Evolutionary conservation across 768 basidiomycete species (phyloP).

Genomic region (Leccinum pellstonianum): DNA sequence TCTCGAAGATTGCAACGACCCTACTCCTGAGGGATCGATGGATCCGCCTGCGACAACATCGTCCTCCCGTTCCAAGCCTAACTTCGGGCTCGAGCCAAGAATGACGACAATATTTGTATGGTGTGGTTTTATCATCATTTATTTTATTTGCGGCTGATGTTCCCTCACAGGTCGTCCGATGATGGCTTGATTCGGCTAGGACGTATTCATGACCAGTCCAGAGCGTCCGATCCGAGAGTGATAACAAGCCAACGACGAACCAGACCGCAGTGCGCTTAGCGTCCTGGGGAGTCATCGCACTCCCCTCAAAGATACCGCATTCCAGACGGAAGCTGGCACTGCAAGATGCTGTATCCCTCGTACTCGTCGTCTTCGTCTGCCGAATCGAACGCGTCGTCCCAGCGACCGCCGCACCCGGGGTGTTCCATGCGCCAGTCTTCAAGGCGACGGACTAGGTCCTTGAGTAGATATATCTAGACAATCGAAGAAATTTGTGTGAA

Average conservation of each 20-base stretch:
- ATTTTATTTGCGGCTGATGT: background rate
- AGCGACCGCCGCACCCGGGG: constrained; percentile 13
- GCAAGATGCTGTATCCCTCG: constrained; percentile 9
- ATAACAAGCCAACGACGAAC: background rate
- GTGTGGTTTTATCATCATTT: background rate
- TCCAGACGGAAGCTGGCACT: background rate
- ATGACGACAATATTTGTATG: background rate
- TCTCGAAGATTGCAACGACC: no score
- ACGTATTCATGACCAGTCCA: background rate
- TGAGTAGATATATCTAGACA: constrained; percentile 7
- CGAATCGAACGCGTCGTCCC: constrained; percentile 12
- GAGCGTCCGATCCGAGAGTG: background rate
- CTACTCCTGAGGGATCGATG: no score
- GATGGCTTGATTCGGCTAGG: background rate
- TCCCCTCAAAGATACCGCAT: background rate
- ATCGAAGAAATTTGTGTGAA: background rate
- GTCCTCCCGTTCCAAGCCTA: background rate
- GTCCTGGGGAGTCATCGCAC: background rate
- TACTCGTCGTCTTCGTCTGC: constrained; percentile 10
- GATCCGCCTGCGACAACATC: background rate
- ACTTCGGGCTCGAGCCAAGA: background rate
- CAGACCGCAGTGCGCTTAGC: background rate
- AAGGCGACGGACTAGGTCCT: constrained; percentile 13
- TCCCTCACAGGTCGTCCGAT: background rate
- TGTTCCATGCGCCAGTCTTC: constrained; percentile 9